These are phyloP conservation scores for Kwoniella botswanensis DNA, from an alignment of 768 basidiomycete species.

Conservation along the genomic window DNA sequence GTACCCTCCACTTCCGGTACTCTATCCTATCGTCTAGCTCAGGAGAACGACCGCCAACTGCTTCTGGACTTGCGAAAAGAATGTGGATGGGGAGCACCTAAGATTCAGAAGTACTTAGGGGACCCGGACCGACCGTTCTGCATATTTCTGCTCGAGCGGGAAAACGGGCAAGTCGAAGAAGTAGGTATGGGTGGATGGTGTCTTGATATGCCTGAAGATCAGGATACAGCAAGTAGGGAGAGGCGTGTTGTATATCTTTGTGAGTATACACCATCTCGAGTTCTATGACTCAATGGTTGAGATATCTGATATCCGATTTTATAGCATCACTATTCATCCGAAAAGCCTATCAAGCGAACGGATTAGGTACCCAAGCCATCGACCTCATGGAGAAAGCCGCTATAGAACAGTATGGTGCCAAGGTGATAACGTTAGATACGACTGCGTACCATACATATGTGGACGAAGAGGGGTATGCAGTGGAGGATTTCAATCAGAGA, in stretches of 20 bases:
- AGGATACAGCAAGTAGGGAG: constrained; percentile 27
- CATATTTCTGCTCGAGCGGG: constrained; percentile 13
- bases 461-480: background rate
- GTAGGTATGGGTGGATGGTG: constrained; percentile 47
- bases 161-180: constrained; percentile 20
- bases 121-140: constrained; percentile 27
- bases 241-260: constrained; percentile 25
- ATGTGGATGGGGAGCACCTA: constrained; percentile 39
- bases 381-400: constrained; percentile 34
- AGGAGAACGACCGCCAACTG: constrained; percentile 13
- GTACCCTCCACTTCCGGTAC: background rate
- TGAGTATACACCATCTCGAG: constrained; percentile 20
- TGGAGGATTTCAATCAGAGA: constrained; percentile 13
- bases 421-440: constrained; percentile 40
- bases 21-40: constrained; percentile 23
- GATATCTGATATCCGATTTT: background rate
- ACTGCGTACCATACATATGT: constrained; percentile 23
- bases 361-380: constrained; percentile 30
- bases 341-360: constrained; percentile 23
- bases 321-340: constrained; percentile 46
- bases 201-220: constrained; percentile 31
- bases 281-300: background rate
- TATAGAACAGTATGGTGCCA: constrained; percentile 27
- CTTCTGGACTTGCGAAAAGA: constrained; percentile 24
- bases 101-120: constrained; percentile 15